These are phyloP conservation scores for Pythium oligandrum DNA, from an alignment of 352 stramenopile species.

Conservation along the genomic window DNA sequence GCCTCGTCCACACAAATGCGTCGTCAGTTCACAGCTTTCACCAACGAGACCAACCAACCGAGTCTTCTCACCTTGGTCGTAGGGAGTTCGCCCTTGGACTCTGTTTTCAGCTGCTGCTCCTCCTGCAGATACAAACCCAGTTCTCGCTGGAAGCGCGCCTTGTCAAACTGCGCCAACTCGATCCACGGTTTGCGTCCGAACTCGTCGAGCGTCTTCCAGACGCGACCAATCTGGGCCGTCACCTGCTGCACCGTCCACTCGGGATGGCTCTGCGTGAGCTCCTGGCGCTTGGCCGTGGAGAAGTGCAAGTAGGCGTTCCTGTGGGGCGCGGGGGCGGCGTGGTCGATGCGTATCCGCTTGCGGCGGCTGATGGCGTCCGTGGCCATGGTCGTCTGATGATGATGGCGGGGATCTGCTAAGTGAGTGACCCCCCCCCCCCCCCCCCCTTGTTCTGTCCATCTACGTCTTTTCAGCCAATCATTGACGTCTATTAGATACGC, in stretches of 20 bases:
- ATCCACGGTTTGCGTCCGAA: slow-evolving; percentile 42
- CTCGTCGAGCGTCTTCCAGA: slow-evolving; percentile 42
- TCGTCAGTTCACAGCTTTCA: no score
- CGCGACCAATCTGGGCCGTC: slow-evolving; percentile 37
- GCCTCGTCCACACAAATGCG: background rate
- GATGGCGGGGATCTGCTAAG: background rate
- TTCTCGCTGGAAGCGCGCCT: slow-evolving; percentile 39
- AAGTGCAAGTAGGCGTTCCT: slow-evolving; percentile 58
- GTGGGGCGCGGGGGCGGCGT: slow-evolving; percentile 14
- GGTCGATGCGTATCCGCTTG: background rate
- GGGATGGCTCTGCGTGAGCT: slow-evolving; percentile 24
- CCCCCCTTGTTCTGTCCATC: no score
- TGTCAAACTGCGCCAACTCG: slow-evolving; percentile 58
- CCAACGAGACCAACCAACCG: no score
- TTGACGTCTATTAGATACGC: no score
- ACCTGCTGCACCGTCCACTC: slow-evolving; percentile 46
- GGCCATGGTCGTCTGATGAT: no score
- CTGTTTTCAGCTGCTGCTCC: no score
- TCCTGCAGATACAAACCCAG: background rate
- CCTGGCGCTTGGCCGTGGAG: slow-evolving; percentile 24
- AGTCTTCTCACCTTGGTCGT: no score
- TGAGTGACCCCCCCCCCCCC: no score
- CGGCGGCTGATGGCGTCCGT: no score
- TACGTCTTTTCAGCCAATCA: no score
- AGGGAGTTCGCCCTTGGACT: no score